A percentile compares a stretch with the other conserved stretches of the same genome.
Evolutionary conservation across 805 yeast genomes (phyloP).

Genomic region (Huiozyma naganishii): DNA sequence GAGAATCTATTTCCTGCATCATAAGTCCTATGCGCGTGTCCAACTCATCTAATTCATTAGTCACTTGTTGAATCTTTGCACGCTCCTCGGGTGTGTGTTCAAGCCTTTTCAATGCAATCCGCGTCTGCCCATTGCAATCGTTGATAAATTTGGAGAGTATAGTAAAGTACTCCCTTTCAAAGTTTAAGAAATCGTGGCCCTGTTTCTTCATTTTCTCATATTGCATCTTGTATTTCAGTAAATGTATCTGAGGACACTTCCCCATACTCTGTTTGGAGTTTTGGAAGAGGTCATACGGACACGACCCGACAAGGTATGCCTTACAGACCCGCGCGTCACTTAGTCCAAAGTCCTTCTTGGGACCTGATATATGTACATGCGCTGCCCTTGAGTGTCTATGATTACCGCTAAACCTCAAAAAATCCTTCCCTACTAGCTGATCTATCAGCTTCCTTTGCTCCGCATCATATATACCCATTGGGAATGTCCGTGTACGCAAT

Average conservation of each 20-base stretch:
- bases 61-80: conserved; percentile 42
- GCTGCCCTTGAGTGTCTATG: not conserved
- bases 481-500: not conserved
- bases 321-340: conserved; percentile 60
- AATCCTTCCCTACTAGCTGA: conserved; percentile 49
- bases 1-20: conserved; percentile 51
- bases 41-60: conserved; percentile 47
- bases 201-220: conserved; percentile 41
- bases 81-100: conserved; percentile 63
- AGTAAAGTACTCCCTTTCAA: conserved; percentile 36
- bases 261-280: conserved; percentile 82
- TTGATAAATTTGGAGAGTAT: conserved; percentile 44
- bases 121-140: conserved; percentile 58
- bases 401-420: conserved; percentile 1
- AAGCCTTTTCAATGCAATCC: conserved; percentile 49
- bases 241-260: conserved; percentile 63
- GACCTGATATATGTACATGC: not conserved
- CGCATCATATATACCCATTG: conserved; percentile 45
- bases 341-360: conserved; percentile 20
- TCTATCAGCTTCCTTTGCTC: conserved; percentile 66
- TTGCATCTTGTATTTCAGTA: conserved; percentile 61
- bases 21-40: conserved; percentile 56
- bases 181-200: conserved; percentile 35
- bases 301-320: conserved; percentile 70
- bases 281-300: conserved; percentile 74